Conservation (phyloP, 306 rosid species). For the Castanea crenata region DNA sequence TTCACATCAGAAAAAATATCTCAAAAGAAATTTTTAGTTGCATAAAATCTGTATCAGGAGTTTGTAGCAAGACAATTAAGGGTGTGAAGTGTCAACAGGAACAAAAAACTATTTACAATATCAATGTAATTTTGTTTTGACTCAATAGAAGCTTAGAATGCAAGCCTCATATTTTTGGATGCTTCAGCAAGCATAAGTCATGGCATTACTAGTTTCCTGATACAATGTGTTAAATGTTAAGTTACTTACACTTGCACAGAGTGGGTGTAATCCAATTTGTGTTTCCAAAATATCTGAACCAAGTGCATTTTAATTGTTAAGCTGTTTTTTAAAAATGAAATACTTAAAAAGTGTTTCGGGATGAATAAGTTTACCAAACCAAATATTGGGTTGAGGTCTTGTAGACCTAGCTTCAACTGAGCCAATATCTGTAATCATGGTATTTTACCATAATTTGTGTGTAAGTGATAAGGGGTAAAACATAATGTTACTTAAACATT, state of each 20-base stretch:
- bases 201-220: neutral
- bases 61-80: neutral
- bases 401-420: neutral
- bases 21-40: slow-evolving; percentile 13
- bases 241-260: neutral
- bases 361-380: neutral
- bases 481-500: neutral
- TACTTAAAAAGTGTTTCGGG: neutral
- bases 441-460: neutral
- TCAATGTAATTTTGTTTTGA: neutral
- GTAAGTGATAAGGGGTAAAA: neutral
- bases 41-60: neutral
- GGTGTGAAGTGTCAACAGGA: neutral
- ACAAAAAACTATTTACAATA: neutral
- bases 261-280: neutral
- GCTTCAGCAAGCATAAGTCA: neutral
- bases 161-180: neutral
- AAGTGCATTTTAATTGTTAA: neutral
- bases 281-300: neutral
- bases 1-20: slow-evolving; percentile 11
- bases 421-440: neutral
- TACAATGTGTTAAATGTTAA: neutral
- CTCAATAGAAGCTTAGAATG: neutral
- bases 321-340: too few species aligned
- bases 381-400: neutral